Evolutionary conservation across 192 early-diverging fungal genomes (phyloP).

Genomic region (Dispira simplex): DNA sequence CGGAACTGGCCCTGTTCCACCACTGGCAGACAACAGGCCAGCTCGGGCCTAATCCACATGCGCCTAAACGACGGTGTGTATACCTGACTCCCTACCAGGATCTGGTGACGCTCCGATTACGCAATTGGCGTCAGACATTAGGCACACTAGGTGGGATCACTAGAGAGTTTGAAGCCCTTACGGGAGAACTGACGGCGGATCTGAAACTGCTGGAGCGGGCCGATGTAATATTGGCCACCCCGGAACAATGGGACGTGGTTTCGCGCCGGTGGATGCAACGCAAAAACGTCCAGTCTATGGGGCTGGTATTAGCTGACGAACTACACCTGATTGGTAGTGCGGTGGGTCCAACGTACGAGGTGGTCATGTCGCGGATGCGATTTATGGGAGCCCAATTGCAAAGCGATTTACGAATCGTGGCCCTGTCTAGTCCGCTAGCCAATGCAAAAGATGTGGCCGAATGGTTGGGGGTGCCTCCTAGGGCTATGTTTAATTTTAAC

Average conservation of each 20-base stretch:
- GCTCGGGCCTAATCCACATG: constrained; percentile 18
- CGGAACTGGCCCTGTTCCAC: constrained; percentile 88
- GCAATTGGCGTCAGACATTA: constrained; percentile 75
- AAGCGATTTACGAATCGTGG: constrained; percentile 79
- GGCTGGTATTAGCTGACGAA: constrained; percentile 86
- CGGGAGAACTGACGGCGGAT: constrained; percentile 82
- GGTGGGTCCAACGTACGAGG: constrained; percentile 77
- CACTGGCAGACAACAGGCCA: constrained; percentile 43
- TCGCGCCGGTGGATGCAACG: constrained; percentile 93
- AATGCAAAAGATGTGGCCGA: constrained; percentile 97
- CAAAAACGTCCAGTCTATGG: constrained; percentile 79
- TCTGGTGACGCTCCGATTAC: constrained; percentile 55
- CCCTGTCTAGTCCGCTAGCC: constrained; percentile 74
- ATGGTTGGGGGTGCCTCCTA: constrained; percentile 79
- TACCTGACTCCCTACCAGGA: constrained; percentile 87
- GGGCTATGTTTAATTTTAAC: constrained; percentile 86
- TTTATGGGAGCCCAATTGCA: constrained; percentile 73
- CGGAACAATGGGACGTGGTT: constrained; percentile 86
- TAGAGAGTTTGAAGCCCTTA: constrained; percentile 59
- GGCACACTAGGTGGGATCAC: constrained; percentile 72
- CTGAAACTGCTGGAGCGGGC: constrained; percentile 77
- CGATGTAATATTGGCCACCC: constrained; percentile 85
- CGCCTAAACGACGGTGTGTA: constrained; percentile 41
- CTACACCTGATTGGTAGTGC: constrained; percentile 87
- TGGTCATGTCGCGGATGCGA: constrained; percentile 86